A percentile compares a stretch with the other conserved stretches of the same genome.
Conservation (phyloP, 1,139 yeast genomes). For the Blastobotrys petasosporus region DNA sequence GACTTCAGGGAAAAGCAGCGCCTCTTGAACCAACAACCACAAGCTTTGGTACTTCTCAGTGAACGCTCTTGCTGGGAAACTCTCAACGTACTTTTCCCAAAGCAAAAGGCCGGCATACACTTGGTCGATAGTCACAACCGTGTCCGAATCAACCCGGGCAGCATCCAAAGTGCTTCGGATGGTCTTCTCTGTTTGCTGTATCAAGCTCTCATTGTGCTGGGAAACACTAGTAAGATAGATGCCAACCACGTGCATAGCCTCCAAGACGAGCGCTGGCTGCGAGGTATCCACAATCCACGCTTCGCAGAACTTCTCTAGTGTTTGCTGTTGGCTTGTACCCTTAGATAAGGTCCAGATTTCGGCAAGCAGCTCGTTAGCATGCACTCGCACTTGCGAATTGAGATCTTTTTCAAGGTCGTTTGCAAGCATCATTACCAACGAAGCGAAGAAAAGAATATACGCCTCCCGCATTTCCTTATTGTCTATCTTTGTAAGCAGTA, state of each 20-base stretch:
- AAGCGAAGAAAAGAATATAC: constrained; percentile 75
- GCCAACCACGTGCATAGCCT: constrained; percentile 73
- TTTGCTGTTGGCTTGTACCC: constrained; percentile 37
- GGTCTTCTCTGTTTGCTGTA: constrained; percentile 20
- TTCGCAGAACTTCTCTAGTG: constrained; percentile 48
- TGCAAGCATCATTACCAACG: constrained; percentile 68
- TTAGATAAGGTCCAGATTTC: constrained; percentile 39
- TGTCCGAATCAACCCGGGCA: constrained; percentile 20
- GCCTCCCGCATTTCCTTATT: constrained; percentile 53
- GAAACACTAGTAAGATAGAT: constrained; percentile 52
- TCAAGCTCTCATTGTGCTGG: constrained; percentile 21
- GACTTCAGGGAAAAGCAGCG: constrained; percentile 57
- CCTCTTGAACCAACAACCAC: constrained; percentile 51
- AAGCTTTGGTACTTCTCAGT: constrained; percentile 28
- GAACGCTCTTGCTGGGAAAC: constrained; percentile 31
- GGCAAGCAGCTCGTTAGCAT: constrained; percentile 62
- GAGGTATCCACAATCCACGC: constrained; percentile 64
- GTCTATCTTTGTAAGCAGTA: constrained; percentile 62
- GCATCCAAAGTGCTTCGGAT: constrained; percentile 22
- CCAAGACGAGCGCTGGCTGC: constrained; percentile 55
- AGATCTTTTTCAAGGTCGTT: constrained; percentile 82
- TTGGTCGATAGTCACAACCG: constrained; percentile 57
- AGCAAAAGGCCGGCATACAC: constrained; percentile 62
- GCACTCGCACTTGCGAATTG: constrained; percentile 75
- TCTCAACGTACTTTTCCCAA: constrained; percentile 36